Evolutionary conservation across 83 land plant genomes (phyloP), one percentile per base, ranked within the genome.

Genomic region (Isoetes engelmannii): DNA sequence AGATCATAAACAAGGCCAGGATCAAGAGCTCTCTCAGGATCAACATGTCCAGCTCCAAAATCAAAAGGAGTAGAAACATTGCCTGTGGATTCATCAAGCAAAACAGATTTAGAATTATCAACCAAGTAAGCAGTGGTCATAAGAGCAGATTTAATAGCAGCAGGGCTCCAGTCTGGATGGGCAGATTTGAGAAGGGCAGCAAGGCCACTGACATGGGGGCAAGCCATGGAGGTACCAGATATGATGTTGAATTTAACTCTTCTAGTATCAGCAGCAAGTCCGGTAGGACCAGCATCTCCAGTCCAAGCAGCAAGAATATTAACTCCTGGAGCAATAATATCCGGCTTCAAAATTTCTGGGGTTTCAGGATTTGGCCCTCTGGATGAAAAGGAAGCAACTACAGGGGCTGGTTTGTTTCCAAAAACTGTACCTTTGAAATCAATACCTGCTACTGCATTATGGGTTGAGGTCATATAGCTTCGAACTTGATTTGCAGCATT

Each of bases 351-450:
- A 48, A 75, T 69, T 67, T 75, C 74, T 1, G 74, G 65, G 5
- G 78, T 75, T 51, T 75, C 65, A 4, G 78, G 66, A 50, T 75
- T 75, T n/a, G 78, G 78, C 4, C 78, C 78, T 7, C 78, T 65
- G 5, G 78, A 75, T 8, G 78, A 75, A 61, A 75, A 75, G 1
- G 91, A 84, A 3, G 90, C 87, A 5, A 84, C 81, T 5, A 83
- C 87, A 5, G 85, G 87, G 0, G 87, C 81, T 1, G 89, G 87
- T 37, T 76, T 46, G 55, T 82, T 67, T 20, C 84, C 86, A 8
- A 85, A 56, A 54, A 78, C 70, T 0, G 90, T 84, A 4, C 85
- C 87, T 45, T 65, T 79, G 65, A 84, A 87, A 4, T 77, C 44
- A 47, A 87, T 80, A 8, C 81, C 82, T 4, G 69, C 85, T 17